These are phyloP conservation scores for Porpolomopsis calyptriformis DNA, from an alignment of 768 basidiomycete genomes.

Conservation along the genomic window DNA sequence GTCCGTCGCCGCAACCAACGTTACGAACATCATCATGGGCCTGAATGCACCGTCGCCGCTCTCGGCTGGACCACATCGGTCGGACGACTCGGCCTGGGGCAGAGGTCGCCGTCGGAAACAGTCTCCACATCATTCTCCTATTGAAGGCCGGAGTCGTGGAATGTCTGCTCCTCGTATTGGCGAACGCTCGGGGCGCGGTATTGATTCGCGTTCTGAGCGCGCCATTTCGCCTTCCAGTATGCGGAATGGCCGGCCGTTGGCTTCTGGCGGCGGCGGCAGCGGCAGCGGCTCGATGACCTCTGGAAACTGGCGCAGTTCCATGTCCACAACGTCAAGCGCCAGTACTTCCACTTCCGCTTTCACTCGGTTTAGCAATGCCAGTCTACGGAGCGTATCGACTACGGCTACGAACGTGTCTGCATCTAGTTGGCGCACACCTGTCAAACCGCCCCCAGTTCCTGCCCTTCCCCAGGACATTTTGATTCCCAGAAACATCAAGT, in stretches of 20 bases:
- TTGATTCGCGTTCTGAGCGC: constrained; percentile 28
- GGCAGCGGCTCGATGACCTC: constrained; percentile 55
- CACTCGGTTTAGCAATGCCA: constrained; percentile 70
- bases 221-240: constrained; percentile 50
- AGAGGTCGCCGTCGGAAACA: constrained; percentile 34
- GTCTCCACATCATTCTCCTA: constrained; percentile 11
- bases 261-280: too few relatives aligned
- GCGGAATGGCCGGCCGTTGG: constrained; percentile 40
- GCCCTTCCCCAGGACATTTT: constrained; percentile 7
- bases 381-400: constrained; percentile 64
- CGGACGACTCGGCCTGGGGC: constrained; percentile 35
- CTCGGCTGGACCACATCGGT: constrained; percentile 22
- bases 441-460: constrained; percentile 15
- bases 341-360: constrained; percentile 63
- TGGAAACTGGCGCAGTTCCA: constrained; percentile 71
- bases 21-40: constrained; percentile 66
- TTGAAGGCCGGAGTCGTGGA: constrained; percentile 2
- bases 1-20: constrained; percentile 69
- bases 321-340: constrained; percentile 58
- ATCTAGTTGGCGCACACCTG: constrained; percentile 54
- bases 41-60: constrained; percentile 36
- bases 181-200: constrained; percentile 17
- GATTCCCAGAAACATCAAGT: constrained; percentile 68
- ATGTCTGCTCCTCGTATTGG: constrained; percentile 2
- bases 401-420: constrained; percentile 67